A percentile compares a stretch with the other conserved stretches of the same genome.
These are phyloP conservation scores for Cutaneotrichosporon daszewskae DNA, from an alignment of 1,284 basidiomycete genomes.

Conservation along the genomic window DNA sequence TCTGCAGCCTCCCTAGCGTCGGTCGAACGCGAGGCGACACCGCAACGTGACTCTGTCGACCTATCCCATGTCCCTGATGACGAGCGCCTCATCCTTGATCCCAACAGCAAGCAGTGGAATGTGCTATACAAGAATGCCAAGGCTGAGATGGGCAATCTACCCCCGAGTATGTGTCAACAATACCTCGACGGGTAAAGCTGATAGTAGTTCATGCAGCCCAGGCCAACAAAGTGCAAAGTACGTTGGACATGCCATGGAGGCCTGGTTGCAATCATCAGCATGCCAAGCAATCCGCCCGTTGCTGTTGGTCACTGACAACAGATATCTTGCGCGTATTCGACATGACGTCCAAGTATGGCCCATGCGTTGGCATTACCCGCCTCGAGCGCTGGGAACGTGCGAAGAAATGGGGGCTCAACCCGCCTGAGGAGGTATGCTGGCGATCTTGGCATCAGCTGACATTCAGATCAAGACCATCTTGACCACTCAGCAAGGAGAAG, in stretches of 20 bases:
- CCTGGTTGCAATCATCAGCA: too few relatives aligned
- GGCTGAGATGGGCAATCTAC: conserved; percentile 55
- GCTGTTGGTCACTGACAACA: conserved; percentile 59
- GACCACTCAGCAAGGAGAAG: conserved; percentile 54
- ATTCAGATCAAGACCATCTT: conserved; percentile 69
- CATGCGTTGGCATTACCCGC: conserved; percentile 74
- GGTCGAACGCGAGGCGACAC: not conserved
- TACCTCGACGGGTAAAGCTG: not conserved
- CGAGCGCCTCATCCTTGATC: conserved; percentile 30
- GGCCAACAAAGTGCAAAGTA: conserved; percentile 41
- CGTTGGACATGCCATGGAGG: conserved; percentile 18
- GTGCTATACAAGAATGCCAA: conserved; percentile 52
- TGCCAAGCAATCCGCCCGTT: too few relatives aligned
- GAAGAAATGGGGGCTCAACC: conserved; percentile 68
- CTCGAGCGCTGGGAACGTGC: conserved; percentile 87
- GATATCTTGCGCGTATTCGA: conserved; percentile 76
- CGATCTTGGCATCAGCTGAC: not conserved
- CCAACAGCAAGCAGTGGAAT: conserved; percentile 56
- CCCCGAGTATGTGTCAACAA: not conserved
- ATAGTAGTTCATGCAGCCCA: conserved; percentile 23
- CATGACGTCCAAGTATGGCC: conserved; percentile 75
- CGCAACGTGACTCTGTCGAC: not conserved
- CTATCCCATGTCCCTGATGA: conserved; percentile 1
- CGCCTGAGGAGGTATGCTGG: conserved; percentile 67
- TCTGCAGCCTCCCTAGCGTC: conserved; percentile 5